Base-by-base conservation (phyloP, 768 basidiomycete species). In the Coprinopsis strossmayeri region DNA sequence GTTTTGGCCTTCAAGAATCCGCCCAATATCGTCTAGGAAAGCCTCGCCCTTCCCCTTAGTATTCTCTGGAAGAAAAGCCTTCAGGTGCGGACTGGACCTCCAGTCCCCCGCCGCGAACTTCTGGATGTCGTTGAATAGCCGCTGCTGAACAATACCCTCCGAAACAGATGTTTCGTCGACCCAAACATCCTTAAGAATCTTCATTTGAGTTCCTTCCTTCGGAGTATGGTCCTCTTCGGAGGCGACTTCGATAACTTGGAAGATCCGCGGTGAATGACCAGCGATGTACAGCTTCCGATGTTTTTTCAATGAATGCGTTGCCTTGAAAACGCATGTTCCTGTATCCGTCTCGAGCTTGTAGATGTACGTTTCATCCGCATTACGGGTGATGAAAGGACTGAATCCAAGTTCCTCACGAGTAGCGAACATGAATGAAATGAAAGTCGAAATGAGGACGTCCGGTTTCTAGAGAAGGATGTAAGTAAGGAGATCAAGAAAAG, bases 171-270 rank as follows among this genome's bases (percentile, higher is more conserved):
- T 27, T 1, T 13, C 21, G 23, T 54, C 53, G 2, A 61, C 40
- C 58, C 56, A 61, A 5, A 54, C 50, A 34, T 61, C 56, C 48
- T 59, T 57, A 15, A 61, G 21, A 5, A 51, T 54, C 9, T 15
- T 30, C n/a, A n/a, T n/a, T n/a, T n/a, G n/a, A 10, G 26, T 30
- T 2, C 35, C 30, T n/a, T 18, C 23, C 15, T 5, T 38, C 30
- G 30, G 30, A 2, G 18, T 34, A 1, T 30, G 15, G 17, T 39
- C 54, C 25, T 26, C 26, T 7, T 37, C 17, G 20, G 37, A 48
- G 10, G 5, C 2, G 38, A 52, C 46, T 17, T 42, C 24, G 10
- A 39, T 25, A 7, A 30, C 51, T 17, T 44, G 18, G 46, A 39
- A 48, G 1, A 52, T 46, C n/a, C 51, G 51, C 1, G 51, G 48